A percentile compares a stretch with the other conserved stretches of the same genome.
Conservation (phyloP, 257 asterid genomes). For the Striga asiatica region DNA sequence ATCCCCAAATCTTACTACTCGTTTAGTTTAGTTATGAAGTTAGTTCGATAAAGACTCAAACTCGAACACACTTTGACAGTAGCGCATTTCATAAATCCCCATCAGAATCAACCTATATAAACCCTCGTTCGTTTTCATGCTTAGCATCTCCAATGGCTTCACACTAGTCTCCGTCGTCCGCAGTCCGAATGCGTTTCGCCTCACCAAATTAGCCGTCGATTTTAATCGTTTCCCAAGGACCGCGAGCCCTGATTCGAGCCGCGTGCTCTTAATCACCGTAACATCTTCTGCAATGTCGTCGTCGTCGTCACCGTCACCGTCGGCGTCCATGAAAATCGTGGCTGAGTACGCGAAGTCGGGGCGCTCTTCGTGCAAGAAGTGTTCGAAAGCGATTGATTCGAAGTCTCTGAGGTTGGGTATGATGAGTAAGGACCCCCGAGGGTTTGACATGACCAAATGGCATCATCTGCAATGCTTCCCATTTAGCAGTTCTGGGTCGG, state of each 20-base stretch:
- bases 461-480: constrained; percentile 79
- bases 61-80: no score
- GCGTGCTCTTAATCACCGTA: neutral
- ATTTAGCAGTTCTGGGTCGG: constrained; percentile 19
- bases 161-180: neutral
- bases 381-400: constrained; percentile 56
- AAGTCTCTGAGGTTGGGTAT: constrained; percentile 59
- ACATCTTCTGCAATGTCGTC: constrained; percentile 31
- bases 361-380: constrained; percentile 79
- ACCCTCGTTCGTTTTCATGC: constrained; percentile 3
- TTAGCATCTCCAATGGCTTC: constrained; percentile 1
- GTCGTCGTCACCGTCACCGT: constrained; percentile 19
- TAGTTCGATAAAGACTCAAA: no score
- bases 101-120: neutral
- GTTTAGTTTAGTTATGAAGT: no score
- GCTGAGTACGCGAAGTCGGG: constrained; percentile 89
- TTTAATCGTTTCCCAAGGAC: constrained; percentile 5
- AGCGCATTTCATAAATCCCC: no score
- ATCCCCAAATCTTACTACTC: no score
- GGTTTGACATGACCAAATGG: constrained; percentile 84
- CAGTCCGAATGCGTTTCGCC: neutral
- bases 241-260: constrained; percentile 1
- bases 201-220: neutral
- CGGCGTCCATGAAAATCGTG: constrained; percentile 23
- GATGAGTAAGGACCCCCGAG: constrained; percentile 64